Evolutionary conservation across 352 stramenopile species (phyloP).

Genomic region (Pythium aquatile): DNA sequence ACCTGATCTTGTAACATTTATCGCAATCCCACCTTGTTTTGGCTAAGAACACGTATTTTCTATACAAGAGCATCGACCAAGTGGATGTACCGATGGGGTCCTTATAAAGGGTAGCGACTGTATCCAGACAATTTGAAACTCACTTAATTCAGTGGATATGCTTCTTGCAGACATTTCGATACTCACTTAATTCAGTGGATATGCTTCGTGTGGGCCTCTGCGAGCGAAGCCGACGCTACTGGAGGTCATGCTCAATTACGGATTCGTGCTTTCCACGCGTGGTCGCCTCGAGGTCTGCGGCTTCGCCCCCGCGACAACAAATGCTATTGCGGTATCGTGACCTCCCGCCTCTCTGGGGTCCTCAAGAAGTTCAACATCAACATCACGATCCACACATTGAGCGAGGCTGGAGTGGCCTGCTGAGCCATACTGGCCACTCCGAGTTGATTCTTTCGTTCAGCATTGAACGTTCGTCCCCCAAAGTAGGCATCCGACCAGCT

Average conservation of each 20-base stretch:
- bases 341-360: conserved; percentile 28
- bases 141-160: too few species aligned
- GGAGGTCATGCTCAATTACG: not conserved
- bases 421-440: conserved; percentile 17
- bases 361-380: conserved; percentile 40
- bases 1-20: too few species aligned
- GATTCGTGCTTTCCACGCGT: conserved; percentile 29
- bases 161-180: too few species aligned
- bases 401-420: conserved; percentile 18
- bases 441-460: too few species aligned
- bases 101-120: too few species aligned
- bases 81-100: too few species aligned
- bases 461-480: not conserved
- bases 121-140: too few species aligned
- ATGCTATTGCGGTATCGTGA: conserved; percentile 36
- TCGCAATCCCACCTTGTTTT: too few species aligned
- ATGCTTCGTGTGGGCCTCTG: conserved; percentile 18
- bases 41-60: too few species aligned
- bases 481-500: conserved; percentile 17
- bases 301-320: conserved; percentile 30
- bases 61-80: too few species aligned
- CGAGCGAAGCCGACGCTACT: too few species aligned
- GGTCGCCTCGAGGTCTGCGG: conserved; percentile 32
- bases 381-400: conserved; percentile 32
- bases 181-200: too few species aligned